Percentiles rank a stretch among this genome's conserved stretches.
These are phyloP conservation scores for Candida railenensis DNA, from an alignment of 805 yeast species.

Conservation along the genomic window DNA sequence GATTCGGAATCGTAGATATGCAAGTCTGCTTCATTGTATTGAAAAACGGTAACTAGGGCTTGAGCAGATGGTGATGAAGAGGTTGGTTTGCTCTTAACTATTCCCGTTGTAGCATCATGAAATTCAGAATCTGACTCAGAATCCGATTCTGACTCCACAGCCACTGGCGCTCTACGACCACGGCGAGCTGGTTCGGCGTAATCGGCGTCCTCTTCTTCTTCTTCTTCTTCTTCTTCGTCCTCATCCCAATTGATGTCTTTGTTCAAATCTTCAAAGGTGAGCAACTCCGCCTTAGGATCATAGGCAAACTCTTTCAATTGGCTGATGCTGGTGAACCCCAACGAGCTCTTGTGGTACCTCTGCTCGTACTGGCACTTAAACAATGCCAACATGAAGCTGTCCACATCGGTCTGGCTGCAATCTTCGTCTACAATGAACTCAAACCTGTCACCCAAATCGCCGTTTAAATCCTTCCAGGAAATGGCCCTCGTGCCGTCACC, in stretches of 20 bases:
- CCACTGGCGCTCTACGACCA: conserved; percentile 3
- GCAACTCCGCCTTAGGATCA: conserved; percentile 20
- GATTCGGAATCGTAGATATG: conserved; percentile 56
- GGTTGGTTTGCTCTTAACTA: not conserved
- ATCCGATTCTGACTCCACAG: conserved; percentile 10
- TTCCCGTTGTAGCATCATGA: conserved; percentile 12
- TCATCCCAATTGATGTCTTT: conserved; percentile 20
- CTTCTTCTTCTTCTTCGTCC: conserved; percentile 21
- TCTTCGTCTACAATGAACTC: conserved; percentile 73
- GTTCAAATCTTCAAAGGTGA: conserved; percentile 23
- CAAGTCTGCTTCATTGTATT: conserved; percentile 37
- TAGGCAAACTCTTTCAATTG: conserved; percentile 60
- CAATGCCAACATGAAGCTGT: conserved; percentile 59
- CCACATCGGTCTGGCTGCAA: conserved; percentile 54
- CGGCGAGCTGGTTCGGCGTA: conserved; percentile 15
- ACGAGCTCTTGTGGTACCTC: conserved; percentile 59
- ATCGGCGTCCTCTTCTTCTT: conserved; percentile 18
- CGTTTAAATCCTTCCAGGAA: conserved; percentile 78
- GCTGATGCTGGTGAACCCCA: conserved; percentile 35
- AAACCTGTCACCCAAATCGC: conserved; percentile 83
- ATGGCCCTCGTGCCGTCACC: conserved; percentile 57
- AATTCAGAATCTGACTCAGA: conserved; percentile 15
- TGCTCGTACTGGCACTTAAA: conserved; percentile 74
- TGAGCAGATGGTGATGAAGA: conserved; percentile 7
- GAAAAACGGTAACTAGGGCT: conserved; percentile 13